phyloP scores from a whole-genome alignment of 495 filamentous ascomycete genomes.

The Aspergillus olivimuriae region DNA sequence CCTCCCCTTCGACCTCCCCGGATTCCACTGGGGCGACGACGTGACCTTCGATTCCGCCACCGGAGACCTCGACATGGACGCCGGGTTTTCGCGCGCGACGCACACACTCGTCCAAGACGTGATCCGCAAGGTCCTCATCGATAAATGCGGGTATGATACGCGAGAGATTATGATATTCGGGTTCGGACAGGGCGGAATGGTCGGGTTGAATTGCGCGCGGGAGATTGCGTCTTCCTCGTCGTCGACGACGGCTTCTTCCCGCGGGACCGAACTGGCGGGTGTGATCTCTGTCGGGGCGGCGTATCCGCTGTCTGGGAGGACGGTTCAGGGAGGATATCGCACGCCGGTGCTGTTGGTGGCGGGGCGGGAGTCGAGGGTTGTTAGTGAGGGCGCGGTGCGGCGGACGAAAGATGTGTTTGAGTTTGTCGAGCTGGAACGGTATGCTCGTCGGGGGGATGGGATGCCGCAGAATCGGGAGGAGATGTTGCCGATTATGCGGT shows the following conservation, averaged over 20 bases:
- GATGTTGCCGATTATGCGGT: conserved; percentile 89
- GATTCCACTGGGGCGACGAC: conserved; percentile 95
- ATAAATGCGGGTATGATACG: conserved; percentile 62
- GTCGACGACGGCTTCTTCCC: no score
- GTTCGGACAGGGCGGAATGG: conserved; percentile 82
- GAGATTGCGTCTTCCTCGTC: no score
- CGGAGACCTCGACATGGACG: conserved; percentile 69
- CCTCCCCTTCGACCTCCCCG: conserved; percentile 66
- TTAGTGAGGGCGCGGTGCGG: conserved; percentile 58
- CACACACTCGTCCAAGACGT: conserved; percentile 48
- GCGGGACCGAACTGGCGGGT: no score
- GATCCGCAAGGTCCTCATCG: conserved; percentile 53
- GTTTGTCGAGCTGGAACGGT: conserved; percentile 66
- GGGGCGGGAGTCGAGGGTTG: conserved; percentile 52
- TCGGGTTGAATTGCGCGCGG: conserved; percentile 55
- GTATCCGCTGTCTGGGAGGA: conserved; percentile 47
- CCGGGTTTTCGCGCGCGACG: conserved; percentile 59
- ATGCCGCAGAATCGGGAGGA: conserved; percentile 84
- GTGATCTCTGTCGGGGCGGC: conserved; percentile 73
- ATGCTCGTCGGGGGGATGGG: conserved; percentile 66
- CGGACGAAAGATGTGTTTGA: conserved; percentile 62
- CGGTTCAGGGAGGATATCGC: conserved; percentile 43
- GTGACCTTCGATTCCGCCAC: conserved; percentile 55
- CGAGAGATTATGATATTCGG: conserved; percentile 74
- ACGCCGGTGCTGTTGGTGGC: conserved; percentile 71